phyloP scores from a whole-genome alignment of 345 rosid species.

The Dovyalis caffra region DNA sequence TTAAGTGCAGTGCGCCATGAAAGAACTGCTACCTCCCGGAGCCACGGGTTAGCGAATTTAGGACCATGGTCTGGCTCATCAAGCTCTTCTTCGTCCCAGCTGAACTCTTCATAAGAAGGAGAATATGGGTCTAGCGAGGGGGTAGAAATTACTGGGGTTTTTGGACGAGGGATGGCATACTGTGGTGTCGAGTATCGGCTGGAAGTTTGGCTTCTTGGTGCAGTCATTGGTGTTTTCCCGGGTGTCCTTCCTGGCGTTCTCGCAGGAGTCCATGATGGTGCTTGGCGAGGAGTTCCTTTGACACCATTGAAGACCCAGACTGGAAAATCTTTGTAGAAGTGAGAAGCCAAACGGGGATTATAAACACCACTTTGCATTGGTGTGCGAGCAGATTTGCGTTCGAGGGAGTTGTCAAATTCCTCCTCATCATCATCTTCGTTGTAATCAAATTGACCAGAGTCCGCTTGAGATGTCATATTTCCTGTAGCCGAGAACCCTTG shows the following conservation, averaged over 20 bases:
- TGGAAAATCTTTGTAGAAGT: slow-evolving; percentile 62
- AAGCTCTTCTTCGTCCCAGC: slow-evolving; percentile 37
- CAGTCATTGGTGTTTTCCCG: slow-evolving; percentile 34
- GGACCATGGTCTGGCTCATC: slow-evolving; percentile 47
- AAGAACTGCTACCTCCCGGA: slow-evolving; percentile 53
- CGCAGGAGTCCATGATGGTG: slow-evolving; percentile 62
- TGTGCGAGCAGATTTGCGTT: slow-evolving; percentile 39
- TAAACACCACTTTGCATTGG: slow-evolving; percentile 43
- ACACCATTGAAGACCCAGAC: slow-evolving; percentile 62
- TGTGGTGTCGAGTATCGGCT: slow-evolving; percentile 34
- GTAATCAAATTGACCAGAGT: slow-evolving; percentile 24
- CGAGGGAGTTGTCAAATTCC: slow-evolving; percentile 50
- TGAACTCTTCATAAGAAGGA: slow-evolving; percentile 38
- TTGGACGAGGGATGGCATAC: slow-evolving; percentile 21
- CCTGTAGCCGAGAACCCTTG: slow-evolving; percentile 33
- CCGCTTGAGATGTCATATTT: slow-evolving; percentile 27
- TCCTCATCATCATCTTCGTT: slow-evolving; percentile 28
- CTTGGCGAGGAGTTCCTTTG: slow-evolving; percentile 45
- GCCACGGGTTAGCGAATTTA: slow-evolving; percentile 66
- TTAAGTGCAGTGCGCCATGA: slow-evolving; percentile 50
- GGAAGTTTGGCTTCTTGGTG: slow-evolving; percentile 28
- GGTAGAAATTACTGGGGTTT: slow-evolving; percentile 32
- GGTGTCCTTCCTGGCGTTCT: slow-evolving; percentile 50
- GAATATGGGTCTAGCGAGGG: slow-evolving; percentile 22
- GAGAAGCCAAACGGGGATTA: slow-evolving; percentile 60